Percentiles rank a stretch among this genome's conserved stretches.
These are phyloP conservation scores for Entelexis sorbosivorans DNA, from an alignment of 1,139 yeast species.

Conservation along the genomic window DNA sequence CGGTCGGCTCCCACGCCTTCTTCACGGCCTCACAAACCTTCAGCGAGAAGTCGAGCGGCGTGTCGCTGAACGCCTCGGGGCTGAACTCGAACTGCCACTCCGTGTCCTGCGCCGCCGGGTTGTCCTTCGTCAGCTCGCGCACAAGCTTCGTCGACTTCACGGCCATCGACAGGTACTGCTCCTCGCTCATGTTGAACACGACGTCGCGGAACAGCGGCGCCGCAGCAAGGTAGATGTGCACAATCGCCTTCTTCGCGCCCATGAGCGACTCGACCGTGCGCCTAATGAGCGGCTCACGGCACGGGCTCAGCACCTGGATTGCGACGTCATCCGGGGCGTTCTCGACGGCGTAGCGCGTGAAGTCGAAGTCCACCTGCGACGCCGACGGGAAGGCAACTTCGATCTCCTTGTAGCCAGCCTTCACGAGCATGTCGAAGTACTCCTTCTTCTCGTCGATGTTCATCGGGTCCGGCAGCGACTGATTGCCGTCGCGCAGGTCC, in stretches of 20 bases:
- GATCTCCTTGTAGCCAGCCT: slow-evolving; percentile 88
- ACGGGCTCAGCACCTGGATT: slow-evolving; percentile 85
- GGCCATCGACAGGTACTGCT: slow-evolving; percentile 71
- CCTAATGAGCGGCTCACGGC: slow-evolving; percentile 77
- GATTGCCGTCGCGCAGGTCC: slow-evolving; percentile 93
- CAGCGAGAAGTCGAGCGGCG: slow-evolving; percentile 71
- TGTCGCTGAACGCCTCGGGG: slow-evolving; percentile 90
- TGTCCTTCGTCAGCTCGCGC: slow-evolving; percentile 72
- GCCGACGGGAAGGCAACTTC: slow-evolving; percentile 97
- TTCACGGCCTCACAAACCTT: slow-evolving; percentile 92
- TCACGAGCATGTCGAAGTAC: slow-evolving; percentile 76
- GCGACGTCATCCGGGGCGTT: slow-evolving; percentile 87
- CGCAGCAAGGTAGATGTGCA: slow-evolving; percentile 86
- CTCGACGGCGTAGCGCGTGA: slow-evolving; percentile 85
- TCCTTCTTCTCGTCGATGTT: slow-evolving; percentile 77
- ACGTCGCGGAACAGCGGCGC: slow-evolving; percentile 85
- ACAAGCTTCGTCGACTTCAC: slow-evolving; percentile 74
- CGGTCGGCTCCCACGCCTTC: slow-evolving; percentile 81
- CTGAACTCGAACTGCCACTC: slow-evolving; percentile 87
- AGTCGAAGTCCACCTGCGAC: slow-evolving; percentile 89
- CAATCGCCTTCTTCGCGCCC: slow-evolving; percentile 83
- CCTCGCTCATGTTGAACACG: slow-evolving; percentile 74
- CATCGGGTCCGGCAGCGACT: slow-evolving; percentile 96
- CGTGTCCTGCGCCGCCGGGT: slow-evolving; percentile 41
- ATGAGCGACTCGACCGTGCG: slow-evolving; percentile 80